Conservation (phyloP, 768 basidiomycete genomes). For the Tephrocybe sp. region DNA sequence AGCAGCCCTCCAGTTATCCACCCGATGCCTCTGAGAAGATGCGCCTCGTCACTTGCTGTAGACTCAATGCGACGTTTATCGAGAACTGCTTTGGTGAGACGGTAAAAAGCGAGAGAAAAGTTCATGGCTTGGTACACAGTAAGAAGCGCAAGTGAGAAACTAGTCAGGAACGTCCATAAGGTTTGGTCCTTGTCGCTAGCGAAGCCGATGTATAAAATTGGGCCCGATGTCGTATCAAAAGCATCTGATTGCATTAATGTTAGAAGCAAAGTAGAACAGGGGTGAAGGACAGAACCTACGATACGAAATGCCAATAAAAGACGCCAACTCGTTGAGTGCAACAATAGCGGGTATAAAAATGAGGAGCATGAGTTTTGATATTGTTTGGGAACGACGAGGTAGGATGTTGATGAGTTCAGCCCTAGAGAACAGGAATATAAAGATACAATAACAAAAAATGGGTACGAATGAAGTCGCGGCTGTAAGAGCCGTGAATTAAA, state of each 20-base stretch:
- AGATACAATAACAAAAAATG: slow-evolving; percentile 58
- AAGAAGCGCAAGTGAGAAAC: slow-evolving; percentile 57
- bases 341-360: slow-evolving; percentile 55
- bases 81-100: slow-evolving; percentile 47
- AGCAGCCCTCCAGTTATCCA: slow-evolving; percentile 65
- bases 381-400: slow-evolving; percentile 44
- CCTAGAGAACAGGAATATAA: slow-evolving; percentile 56
- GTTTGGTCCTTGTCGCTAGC: slow-evolving; percentile 27
- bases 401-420: slow-evolving; percentile 49
- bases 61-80: slow-evolving; percentile 52
- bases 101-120: slow-evolving; percentile 58
- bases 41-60: slow-evolving; percentile 37
- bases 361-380: slow-evolving; percentile 43
- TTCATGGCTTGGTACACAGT: slow-evolving; percentile 53
- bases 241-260: slow-evolving; percentile 10
- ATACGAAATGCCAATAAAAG: slow-evolving; percentile 58
- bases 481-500: slow-evolving; percentile 19
- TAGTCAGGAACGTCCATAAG: slow-evolving; percentile 57
- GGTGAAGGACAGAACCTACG: slow-evolving; percentile 36
- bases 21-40: slow-evolving; percentile 56
- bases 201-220: slow-evolving; percentile 40
- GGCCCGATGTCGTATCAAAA: not conserved
- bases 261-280: not conserved
- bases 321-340: slow-evolving; percentile 55
- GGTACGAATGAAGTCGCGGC: slow-evolving; percentile 63